These are phyloP conservation scores for Malassezia globosa DNA, from an alignment of 1,284 basidiomycete genomes.

Conservation along the genomic window DNA sequence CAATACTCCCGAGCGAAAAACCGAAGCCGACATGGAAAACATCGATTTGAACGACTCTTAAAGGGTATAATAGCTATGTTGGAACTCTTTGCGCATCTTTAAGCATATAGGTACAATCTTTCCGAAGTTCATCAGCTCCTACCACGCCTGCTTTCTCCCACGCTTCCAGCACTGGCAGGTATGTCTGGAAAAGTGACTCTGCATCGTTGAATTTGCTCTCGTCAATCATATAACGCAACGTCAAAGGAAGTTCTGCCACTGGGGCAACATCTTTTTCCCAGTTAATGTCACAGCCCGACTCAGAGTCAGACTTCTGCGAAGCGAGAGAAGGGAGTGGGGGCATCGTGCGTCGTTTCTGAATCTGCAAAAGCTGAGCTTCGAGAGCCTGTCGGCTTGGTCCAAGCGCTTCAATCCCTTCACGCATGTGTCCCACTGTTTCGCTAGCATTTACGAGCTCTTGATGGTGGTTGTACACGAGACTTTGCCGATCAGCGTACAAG, in stretches of 20 bases:
- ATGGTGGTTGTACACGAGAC: constrained; percentile 84
- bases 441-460: constrained; percentile 83
- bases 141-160: constrained; percentile 8
- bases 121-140: constrained; percentile 6
- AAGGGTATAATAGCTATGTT: constrained; percentile 3
- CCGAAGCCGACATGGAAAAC: constrained; percentile 17
- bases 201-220: constrained; percentile 4
- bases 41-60: constrained; percentile 10
- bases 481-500: constrained; percentile 74
- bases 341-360: not conserved
- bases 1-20: too few species aligned
- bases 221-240: constrained; percentile 24
- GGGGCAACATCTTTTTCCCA: constrained; percentile 17
- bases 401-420: constrained; percentile 25
- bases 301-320: not conserved
- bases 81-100: not conserved
- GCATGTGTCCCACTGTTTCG: constrained; percentile 72
- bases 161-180: not conserved
- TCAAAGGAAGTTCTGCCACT: constrained; percentile 26
- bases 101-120: constrained; percentile 3
- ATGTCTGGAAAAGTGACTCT: not conserved
- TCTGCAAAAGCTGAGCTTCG: not conserved
- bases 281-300: constrained; percentile 22
- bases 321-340: not conserved
- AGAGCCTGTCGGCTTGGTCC: not conserved